phyloP scores from a whole-genome alignment of 345 rosid species.

The Eucalyptus tenuipes region DNA sequence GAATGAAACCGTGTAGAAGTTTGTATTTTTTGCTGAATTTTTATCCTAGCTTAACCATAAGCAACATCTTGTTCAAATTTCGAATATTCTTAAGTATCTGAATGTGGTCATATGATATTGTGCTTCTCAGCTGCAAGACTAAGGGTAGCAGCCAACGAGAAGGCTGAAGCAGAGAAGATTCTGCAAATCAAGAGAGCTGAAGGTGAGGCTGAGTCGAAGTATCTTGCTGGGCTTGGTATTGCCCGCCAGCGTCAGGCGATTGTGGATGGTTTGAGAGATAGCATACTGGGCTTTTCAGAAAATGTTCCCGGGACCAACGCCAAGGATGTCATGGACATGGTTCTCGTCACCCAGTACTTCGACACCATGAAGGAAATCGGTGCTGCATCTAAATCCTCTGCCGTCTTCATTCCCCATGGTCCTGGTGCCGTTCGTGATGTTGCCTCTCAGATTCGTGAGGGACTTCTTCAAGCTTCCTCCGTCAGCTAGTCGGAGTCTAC shows the following conservation, averaged over 20 bases:
- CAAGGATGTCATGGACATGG: constrained; percentile 16
- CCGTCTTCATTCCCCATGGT: constrained; percentile 12
- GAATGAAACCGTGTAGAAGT: background rate
- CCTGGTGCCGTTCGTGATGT: constrained; percentile 13
- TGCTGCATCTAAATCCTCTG: constrained; percentile 5
- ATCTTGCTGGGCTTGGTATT: constrained; percentile 10
- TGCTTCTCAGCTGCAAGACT: constrained; percentile 9
- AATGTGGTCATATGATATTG: background rate
- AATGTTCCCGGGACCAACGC: constrained; percentile 7
- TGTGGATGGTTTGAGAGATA: constrained; percentile 18
- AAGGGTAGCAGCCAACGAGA: constrained; percentile 12
- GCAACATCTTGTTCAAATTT: background rate
- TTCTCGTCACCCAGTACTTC: constrained; percentile 8
- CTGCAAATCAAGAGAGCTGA: constrained; percentile 15
- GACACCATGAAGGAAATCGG: constrained; percentile 15
- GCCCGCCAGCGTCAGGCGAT: constrained; percentile 16
- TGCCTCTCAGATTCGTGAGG: constrained; percentile 7
- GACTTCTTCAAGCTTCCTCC: constrained; percentile 4
- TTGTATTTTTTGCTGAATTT: background rate
- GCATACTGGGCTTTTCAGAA: constrained; percentile 8
- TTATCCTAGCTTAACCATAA: background rate
- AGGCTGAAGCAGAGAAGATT: constrained; percentile 17
- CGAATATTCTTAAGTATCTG: background rate
- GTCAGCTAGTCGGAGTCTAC: background rate
- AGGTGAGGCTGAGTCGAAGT: constrained; percentile 14